Evolutionary conservation across 2,329 filamentous ascomycete species (phyloP).

Genomic region (Trichoderma polysporum): DNA sequence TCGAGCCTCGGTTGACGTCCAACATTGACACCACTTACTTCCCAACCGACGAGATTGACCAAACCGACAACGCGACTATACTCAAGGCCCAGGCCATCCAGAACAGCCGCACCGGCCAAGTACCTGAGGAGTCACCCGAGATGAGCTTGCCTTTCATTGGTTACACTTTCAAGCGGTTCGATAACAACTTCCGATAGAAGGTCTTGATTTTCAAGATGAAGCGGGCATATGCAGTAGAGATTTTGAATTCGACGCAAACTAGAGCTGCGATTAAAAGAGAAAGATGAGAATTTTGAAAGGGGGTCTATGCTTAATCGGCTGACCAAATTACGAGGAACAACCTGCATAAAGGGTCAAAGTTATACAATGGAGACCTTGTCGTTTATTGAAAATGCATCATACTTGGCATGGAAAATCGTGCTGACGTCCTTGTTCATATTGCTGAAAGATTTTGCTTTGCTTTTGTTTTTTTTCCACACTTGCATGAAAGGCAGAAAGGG

Average conservation of each 20-base stretch:
- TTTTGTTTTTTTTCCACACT: neutral
- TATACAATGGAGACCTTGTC: conserved; percentile 1
- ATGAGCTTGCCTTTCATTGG: conserved; percentile 80
- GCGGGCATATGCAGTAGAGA: conserved; percentile 16
- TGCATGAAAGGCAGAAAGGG: neutral
- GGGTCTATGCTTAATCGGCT: conserved; percentile 19
- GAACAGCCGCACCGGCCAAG: conserved; percentile 50
- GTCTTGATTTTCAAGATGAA: neutral
- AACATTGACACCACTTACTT: conserved; percentile 98
- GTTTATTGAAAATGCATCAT: conserved; percentile 17
- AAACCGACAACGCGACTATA: conserved; percentile 87
- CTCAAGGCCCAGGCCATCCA: conserved; percentile 80
- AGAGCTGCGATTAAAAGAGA: conserved; percentile 6
- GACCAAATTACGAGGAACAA: conserved; percentile 16
- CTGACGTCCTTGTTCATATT: conserved; percentile 11
- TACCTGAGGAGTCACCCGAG: conserved; percentile 77
- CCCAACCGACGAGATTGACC: conserved; percentile 96
- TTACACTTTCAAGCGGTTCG: conserved; percentile 88
- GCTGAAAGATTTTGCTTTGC: neutral
- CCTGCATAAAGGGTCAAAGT: conserved; percentile 17
- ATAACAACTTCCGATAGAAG: conserved; percentile 62
- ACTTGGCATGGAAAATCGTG: conserved; percentile 12
- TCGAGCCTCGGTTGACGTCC: conserved; percentile 89
- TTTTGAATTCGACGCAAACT: conserved; percentile 19
- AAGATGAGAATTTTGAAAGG: neutral